These are phyloP conservation scores for Cyberlindnera sargentensis DNA, from an alignment of 805 yeast genomes.

Conservation along the genomic window DNA sequence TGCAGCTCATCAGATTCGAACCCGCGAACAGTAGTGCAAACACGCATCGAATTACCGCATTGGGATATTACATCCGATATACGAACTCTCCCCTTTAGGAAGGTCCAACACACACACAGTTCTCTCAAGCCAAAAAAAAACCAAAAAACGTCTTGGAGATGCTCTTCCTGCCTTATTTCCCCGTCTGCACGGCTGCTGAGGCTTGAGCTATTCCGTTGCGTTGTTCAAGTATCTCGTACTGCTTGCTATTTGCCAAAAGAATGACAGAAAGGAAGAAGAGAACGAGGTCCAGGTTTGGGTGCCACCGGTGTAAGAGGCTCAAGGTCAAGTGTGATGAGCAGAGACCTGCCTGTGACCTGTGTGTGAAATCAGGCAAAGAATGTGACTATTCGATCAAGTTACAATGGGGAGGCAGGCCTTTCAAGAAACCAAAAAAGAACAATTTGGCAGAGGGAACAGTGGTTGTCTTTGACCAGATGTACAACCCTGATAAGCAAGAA, in stretches of 20 bases:
- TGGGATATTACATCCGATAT: too few relatives aligned
- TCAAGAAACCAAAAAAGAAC: constrained; percentile 33
- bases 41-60: too few relatives aligned
- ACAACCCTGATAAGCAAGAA: constrained; percentile 2
- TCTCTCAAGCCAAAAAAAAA: too few relatives aligned
- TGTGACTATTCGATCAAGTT: constrained; percentile 63
- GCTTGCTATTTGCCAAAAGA: too few relatives aligned
- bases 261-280: constrained; percentile 12
- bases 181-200: too few relatives aligned
- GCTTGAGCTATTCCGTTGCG: too few relatives aligned
- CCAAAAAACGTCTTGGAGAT: too few relatives aligned
- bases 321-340: constrained; percentile 66
- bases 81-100: too few relatives aligned
- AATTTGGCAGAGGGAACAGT: constrained; percentile 18
- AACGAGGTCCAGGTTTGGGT: constrained; percentile 49
- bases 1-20: neutral
- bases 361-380: constrained; percentile 35
- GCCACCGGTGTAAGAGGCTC: constrained; percentile 52
- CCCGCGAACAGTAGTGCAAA: too few relatives aligned
- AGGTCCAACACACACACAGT: too few relatives aligned
- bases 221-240: too few relatives aligned
- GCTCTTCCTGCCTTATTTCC: too few relatives aligned
- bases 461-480: constrained; percentile 11
- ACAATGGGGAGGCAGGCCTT: constrained; percentile 74
- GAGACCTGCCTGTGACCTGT: constrained; percentile 56